Evolutionary conservation across 805 yeast genomes (phyloP), one percentile per base, ranked within the genome.

Genomic region (Helenozyma rhizophorensis): DNA sequence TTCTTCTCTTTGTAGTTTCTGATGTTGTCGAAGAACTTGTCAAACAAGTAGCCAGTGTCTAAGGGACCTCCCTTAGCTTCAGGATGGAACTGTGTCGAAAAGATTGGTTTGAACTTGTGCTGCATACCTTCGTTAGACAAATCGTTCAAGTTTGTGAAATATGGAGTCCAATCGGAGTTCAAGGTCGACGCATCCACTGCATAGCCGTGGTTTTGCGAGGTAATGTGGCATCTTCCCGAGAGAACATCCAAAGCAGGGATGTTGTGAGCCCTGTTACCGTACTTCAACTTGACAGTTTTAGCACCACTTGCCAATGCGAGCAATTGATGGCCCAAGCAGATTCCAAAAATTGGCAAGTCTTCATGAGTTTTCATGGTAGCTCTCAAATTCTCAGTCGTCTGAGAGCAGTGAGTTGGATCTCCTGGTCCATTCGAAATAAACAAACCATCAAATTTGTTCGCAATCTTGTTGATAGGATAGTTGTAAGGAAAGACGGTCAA

Each of bases 21-120:
- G 43, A 93, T 80, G 52, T 81, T 71, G 23, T 68, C 74, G 50
- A 93, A 79, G 65, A 85, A 93, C 61, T 80, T 86, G 70, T 93
- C 97, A 50, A 93, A 93, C 60, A 93, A 70, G 65, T 78, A 86
- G 2, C 87, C 75, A 10, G 96, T 84, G 62, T 93, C 99, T 52
- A 83, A 73, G 38, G 99, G 99, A 49, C 99, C 99, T 51, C 98
- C 97, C 68, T 88, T 90, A 37, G 98, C 97, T 65, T 93, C 99
- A 30, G 99, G 99, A 60, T 93, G 99, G 75, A 93, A 93, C 64
- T 93, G 98, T 2, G 96, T 87, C 23, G 96, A 86, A 67, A 90
- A 93, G 35, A 90, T 84, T 32, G 99, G 99, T 59, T 77, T 82
- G 24, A 76, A 56, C 36, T 68, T 73, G 62, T 93, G 98, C 51